Conservation (phyloP, 2,329 filamentous ascomycete species). For the Ophioceras dolichostomum region DNA sequence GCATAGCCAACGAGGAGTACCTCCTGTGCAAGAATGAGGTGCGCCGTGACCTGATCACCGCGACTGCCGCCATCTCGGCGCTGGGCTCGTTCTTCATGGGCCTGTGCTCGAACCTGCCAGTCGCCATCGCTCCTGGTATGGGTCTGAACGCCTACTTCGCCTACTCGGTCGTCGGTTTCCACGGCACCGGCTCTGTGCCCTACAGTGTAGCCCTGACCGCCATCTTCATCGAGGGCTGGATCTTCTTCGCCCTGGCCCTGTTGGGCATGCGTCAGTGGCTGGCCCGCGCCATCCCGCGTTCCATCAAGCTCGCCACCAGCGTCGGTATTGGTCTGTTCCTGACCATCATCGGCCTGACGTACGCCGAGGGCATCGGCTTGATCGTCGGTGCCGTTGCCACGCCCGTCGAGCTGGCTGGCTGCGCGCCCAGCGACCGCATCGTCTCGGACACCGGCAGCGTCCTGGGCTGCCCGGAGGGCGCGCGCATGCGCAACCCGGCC, state of each 20-base stretch:
- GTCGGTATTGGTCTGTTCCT: constrained; percentile 80
- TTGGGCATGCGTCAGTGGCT: constrained; percentile 82
- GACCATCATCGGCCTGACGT: constrained; percentile 63
- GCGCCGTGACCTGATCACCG: constrained; percentile 71
- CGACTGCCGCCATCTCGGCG: constrained; percentile 71
- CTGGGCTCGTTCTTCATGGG: constrained; percentile 77
- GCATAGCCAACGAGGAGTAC: constrained; percentile 44
- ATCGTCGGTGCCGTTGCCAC: constrained; percentile 57
- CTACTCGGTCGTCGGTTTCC: constrained; percentile 66
- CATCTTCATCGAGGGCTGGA: constrained; percentile 78
- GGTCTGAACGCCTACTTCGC: constrained; percentile 82
- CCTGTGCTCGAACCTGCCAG: constrained; percentile 65
- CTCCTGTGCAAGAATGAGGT: constrained; percentile 48
- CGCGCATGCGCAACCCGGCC: constrained; percentile 72
- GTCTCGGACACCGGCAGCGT: constrained; percentile 5
- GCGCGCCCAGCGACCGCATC: constrained; percentile 26
- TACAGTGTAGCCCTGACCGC: constrained; percentile 70
- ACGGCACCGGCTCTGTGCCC: constrained; percentile 61
- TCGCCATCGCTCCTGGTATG: constrained; percentile 64
- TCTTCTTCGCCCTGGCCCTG: constrained; percentile 70
- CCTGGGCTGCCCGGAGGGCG: constrained; percentile 46
- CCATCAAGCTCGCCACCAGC: constrained; percentile 77
- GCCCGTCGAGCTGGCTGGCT: constrained; percentile 66
- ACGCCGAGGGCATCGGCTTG: constrained; percentile 70
- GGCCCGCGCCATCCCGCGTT: constrained; percentile 67